Conservation (phyloP, 2,329 filamentous ascomycete species). For the Chaetomiaceae sp. region DNA sequence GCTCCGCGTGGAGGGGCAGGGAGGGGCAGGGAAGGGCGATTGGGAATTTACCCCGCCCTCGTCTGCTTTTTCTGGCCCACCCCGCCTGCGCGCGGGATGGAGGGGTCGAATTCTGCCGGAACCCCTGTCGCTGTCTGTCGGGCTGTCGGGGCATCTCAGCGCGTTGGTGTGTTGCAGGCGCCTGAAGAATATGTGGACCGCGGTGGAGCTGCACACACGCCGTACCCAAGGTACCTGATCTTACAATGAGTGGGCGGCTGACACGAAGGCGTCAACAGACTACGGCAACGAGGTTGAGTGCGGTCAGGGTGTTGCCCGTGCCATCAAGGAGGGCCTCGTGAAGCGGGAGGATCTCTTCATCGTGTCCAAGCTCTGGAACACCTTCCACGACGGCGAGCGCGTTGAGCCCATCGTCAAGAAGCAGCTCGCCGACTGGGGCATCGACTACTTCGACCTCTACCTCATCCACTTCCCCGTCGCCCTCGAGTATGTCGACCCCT, state of each 20-base stretch:
- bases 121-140: conserved; percentile 20
- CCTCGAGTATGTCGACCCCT: conserved; percentile 78
- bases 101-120: conserved; percentile 15
- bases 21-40: background rate
- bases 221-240: background rate
- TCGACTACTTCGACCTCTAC: conserved; percentile 89
- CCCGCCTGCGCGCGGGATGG: conserved; percentile 2
- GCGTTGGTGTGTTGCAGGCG: conserved; percentile 3
- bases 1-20: conserved; percentile 4
- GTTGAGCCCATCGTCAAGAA: conserved; percentile 71
- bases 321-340: conserved; percentile 75
- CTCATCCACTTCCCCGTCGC: conserved; percentile 86
- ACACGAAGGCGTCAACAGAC: conserved; percentile 43
- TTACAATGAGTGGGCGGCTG: conserved; percentile 3
- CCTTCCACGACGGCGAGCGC: conserved; percentile 75
- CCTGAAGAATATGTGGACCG: conserved; percentile 1
- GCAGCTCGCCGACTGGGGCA: conserved; percentile 74
- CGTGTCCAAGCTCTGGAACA: conserved; percentile 90
- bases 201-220: conserved; percentile 3
- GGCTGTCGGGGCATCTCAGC: conserved; percentile 13
- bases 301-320: conserved; percentile 70
- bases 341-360: conserved; percentile 87
- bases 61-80: conserved; percentile 17
- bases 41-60: conserved; percentile 23
- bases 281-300: conserved; percentile 80